Base-by-base conservation (phyloP, 1,284 basidiomycete species). In the Rhodotorula sp. region DNA sequence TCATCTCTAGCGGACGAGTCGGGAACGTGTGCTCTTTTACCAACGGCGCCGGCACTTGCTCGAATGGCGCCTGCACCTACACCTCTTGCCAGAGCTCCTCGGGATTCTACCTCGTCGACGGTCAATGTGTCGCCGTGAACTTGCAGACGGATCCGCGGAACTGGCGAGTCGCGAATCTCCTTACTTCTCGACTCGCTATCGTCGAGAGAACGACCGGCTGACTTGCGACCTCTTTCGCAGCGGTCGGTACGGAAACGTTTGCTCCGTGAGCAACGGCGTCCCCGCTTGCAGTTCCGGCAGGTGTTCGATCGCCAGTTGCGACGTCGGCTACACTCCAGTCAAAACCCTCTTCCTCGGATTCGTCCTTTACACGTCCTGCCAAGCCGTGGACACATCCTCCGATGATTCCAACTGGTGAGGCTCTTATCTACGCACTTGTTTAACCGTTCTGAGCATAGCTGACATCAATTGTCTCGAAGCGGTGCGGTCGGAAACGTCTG, bases 21-120 rank as follows among this genome's bases (percentile, higher is more conserved):
- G 72, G 68, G 20, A 58, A 61, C 10, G 70, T 67, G 6, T 73
- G 75, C 70, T 43, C 65, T 5, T 69, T 72, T 64, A 43, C 64
- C 20, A 47, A 39, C 54, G 54, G 58, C 61, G 58, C 58, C 26
- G 68, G 68, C n/a, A 65, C 61, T 21, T 75, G 74, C 62, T 66
- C 52, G 7, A 52, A 61, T 21, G 62, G 69, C 31, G 18, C 14
- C 0, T 75, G 71, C 69, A 52, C 66, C 8, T 62, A 67, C 65
- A 65, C 67, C 34, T 69, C 34, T n/a, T 59, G 74, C 67, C 51
- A 63, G 20, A 14, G 14, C 3, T 43, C 39, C 39, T 43, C 39
- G 2, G 75, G 75, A 6, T 72, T 57, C 68, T 67, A 69, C 64
- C 65, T 62, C 58, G 54, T 70, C 56, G 60, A 62, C 56, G 58